These are phyloP conservation scores for Rhynchospora pubera DNA, from an alignment of 176 grass and related monocot genomes.

Conservation along the genomic window DNA sequence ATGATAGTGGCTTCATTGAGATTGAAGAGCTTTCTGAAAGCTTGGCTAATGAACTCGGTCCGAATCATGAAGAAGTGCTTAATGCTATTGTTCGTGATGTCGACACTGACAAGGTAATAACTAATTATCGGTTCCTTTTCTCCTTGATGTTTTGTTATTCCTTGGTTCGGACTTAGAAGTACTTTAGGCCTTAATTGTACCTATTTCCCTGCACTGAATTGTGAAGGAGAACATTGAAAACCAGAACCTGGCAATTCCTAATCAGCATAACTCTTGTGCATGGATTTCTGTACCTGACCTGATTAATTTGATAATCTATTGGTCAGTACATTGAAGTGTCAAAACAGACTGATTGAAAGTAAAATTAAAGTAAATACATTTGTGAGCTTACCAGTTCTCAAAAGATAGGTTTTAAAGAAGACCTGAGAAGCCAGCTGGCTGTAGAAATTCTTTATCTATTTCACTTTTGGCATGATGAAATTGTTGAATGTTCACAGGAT, in stretches of 20 bases:
- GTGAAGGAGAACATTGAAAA: background rate
- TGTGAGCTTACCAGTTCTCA: background rate
- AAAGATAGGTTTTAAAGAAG: background rate
- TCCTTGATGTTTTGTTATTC: background rate
- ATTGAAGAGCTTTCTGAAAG: constrained; percentile 74
- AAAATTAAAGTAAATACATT: constrained; percentile 6
- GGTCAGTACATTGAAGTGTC: background rate
- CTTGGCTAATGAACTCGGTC: constrained; percentile 57
- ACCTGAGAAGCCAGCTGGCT: no score
- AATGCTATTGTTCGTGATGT: constrained; percentile 66
- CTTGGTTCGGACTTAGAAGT: background rate
- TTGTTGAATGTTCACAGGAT: constrained; percentile 36
- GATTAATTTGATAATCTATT: background rate
- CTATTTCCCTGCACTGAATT: background rate
- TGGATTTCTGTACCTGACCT: background rate
- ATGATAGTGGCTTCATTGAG: constrained; percentile 81
- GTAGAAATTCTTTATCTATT: background rate
- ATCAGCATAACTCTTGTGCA: background rate
- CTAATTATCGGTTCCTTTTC: constrained; percentile 17
- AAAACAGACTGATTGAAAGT: constrained; percentile 7
- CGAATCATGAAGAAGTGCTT: constrained; percentile 58
- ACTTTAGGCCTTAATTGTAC: background rate
- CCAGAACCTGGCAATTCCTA: background rate
- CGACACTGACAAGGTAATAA: constrained; percentile 71
- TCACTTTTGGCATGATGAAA: constrained; percentile 15